phyloP scores from a whole-genome alignment of 176 grass and related monocot species.

The Avena atlantica region DNA sequence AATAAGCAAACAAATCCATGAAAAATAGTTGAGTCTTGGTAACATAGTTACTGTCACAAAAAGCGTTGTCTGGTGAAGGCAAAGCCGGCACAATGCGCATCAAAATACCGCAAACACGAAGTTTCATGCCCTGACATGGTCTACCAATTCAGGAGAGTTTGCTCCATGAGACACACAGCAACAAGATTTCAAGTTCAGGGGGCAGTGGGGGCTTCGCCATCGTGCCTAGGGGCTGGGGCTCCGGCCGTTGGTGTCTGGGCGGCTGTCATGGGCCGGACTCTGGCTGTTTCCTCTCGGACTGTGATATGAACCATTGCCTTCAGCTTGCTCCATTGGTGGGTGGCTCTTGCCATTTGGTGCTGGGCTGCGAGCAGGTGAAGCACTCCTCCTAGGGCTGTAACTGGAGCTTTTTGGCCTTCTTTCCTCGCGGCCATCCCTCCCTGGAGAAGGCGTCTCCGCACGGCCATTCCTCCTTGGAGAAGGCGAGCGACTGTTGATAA shows the following conservation, averaged over 20 bases:
- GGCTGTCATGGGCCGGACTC: conserved; percentile 25
- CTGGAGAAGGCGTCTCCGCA: conserved; percentile 47
- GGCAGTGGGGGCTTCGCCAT: conserved; percentile 24
- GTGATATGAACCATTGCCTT: conserved; percentile 49
- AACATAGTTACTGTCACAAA: conserved; percentile 8
- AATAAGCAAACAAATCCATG: not conserved
- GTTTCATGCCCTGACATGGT: not conserved
- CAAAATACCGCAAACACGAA: not conserved
- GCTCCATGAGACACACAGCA: not conserved
- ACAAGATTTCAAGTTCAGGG: conserved; percentile 6
- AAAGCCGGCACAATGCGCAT: not conserved
- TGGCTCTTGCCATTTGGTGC: conserved; percentile 48
- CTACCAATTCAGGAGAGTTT: not conserved
- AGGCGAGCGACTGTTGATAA: conserved; percentile 37
- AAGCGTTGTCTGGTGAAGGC: not conserved
- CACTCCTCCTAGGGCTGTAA: conserved; percentile 51
- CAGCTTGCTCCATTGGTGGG: conserved; percentile 48
- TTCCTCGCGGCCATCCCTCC: conserved; percentile 49
- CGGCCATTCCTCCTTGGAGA: conserved; percentile 49
- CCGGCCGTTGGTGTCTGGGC: conserved; percentile 46
- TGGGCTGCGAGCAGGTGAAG: conserved; percentile 40
- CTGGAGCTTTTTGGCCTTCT: conserved; percentile 43
- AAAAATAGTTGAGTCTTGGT: not conserved
- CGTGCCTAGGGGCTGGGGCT: conserved; percentile 49
- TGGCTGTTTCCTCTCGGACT: conserved; percentile 19